Percentiles rank a stretch among this genome's conserved stretches.
phyloP scores from a whole-genome alignment of 805 yeast species.

The Candida xyloterini region DNA sequence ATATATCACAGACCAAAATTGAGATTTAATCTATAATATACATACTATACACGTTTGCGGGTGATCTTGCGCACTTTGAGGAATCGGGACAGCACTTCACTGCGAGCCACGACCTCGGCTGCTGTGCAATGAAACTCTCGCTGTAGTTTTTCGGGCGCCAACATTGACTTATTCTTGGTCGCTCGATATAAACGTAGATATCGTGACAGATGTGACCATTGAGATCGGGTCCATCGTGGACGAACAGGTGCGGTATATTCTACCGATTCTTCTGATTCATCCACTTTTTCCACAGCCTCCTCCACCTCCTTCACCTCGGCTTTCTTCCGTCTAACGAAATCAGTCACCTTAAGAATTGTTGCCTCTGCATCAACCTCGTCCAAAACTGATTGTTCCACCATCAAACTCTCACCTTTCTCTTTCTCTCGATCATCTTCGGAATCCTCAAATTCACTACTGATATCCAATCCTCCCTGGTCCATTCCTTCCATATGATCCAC shows the following conservation, averaged over 20 bases:
- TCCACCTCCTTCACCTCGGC: neutral
- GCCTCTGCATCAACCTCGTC: conserved; percentile 20
- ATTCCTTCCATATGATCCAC: neutral
- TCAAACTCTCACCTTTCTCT: conserved; percentile 8
- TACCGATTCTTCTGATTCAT: neutral
- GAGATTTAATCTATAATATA: neutral
- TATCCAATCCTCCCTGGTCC: neutral
- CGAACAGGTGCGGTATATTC: neutral
- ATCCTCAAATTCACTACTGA: conserved; percentile 24
- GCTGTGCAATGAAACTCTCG: conserved; percentile 24
- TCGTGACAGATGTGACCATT: conserved; percentile 25
- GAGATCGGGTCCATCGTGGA: conserved; percentile 22
- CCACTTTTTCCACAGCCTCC: neutral
- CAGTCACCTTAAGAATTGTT: conserved; percentile 25
- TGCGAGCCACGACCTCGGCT: conserved; percentile 23
- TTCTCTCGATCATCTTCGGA: conserved; percentile 16
- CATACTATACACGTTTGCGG: conserved; percentile 3
- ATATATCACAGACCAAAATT: conserved; percentile 37
- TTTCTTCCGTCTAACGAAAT: conserved; percentile 17
- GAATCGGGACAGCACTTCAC: conserved; percentile 18
- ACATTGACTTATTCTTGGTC: conserved; percentile 14
- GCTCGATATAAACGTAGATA: conserved; percentile 22
- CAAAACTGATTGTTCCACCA: conserved; percentile 7
- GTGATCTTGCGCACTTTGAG: conserved; percentile 21
- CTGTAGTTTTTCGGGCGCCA: conserved; percentile 12